Evolutionary conservation across 2,329 filamentous ascomycete genomes (phyloP).

Genomic region (Venturia oleaginea): DNA sequence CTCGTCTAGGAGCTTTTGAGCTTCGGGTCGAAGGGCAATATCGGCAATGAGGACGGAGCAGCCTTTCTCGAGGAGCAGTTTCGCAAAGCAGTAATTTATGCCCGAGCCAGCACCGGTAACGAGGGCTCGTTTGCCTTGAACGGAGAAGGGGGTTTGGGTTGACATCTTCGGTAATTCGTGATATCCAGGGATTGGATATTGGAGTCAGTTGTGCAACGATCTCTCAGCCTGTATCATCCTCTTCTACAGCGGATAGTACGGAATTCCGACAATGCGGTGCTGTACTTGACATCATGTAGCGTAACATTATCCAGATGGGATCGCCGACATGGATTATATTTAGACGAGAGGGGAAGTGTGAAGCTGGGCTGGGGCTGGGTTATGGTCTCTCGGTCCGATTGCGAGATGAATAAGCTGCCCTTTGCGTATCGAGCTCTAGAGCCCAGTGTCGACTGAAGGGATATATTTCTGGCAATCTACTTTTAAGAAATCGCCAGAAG

Average conservation of each 20-base stretch:
- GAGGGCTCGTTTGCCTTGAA: constrained; percentile 38
- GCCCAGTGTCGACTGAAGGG: no score
- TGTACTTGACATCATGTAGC: background rate
- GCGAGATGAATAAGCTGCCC: no score
- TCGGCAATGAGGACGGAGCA: constrained; percentile 43
- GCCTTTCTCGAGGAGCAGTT: constrained; percentile 33
- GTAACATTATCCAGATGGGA: background rate
- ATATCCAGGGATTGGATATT: background rate
- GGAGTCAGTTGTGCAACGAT: background rate
- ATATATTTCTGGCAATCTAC: no score
- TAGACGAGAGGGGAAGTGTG: background rate
- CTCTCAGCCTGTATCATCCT: background rate
- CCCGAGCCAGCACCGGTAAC: constrained; percentile 41
- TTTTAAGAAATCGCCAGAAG: no score
- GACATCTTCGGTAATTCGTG: background rate
- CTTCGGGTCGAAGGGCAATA: constrained; percentile 38
- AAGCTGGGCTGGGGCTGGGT: no score
- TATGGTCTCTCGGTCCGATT: no score
- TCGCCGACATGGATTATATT: background rate
- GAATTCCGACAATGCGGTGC: background rate
- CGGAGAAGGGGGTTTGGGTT: constrained; percentile 24
- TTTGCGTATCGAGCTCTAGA: no score
- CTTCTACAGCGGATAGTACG: background rate
- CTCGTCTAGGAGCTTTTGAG: constrained; percentile 32
- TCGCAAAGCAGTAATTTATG: constrained; percentile 39